A percentile compares a stretch with the other conserved stretches of the same genome.
Conservation (phyloP, 495 filamentous ascomycete species). For the Daldinia loculata region DNA sequence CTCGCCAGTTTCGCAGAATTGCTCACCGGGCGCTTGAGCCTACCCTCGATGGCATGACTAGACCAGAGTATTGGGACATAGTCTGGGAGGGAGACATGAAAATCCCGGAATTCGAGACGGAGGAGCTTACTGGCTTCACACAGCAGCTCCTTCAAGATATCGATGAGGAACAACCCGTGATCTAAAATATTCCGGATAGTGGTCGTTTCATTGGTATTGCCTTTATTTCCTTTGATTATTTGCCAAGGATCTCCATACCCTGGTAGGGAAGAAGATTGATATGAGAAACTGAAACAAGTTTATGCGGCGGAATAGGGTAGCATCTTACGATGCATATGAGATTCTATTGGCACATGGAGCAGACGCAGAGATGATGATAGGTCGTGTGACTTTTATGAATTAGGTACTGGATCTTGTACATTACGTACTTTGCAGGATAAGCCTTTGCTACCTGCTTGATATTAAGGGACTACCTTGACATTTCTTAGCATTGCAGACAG, state of each 20-base stretch:
- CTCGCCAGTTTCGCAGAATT: constrained; percentile 5
- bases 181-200: neutral
- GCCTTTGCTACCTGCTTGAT: neutral
- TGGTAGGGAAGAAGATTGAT: neutral
- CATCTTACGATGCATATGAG: neutral
- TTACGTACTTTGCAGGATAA: neutral
- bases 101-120: neutral
- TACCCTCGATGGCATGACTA: constrained; percentile 3
- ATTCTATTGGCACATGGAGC: neutral
- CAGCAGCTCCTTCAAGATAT: constrained; percentile 11
- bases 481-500: neutral
- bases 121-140: neutral
- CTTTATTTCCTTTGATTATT: neutral
- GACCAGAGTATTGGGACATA: neutral
- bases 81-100: neutral
- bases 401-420: neutral
- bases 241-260: neutral
- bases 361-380: neutral
- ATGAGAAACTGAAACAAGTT: neutral
- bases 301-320: neutral
- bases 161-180: neutral
- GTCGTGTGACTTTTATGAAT: neutral
- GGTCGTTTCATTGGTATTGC: neutral
- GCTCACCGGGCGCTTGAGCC: neutral
- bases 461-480: neutral